These are phyloP conservation scores for Colletotrichum sp. DNA, from an alignment of 2,329 filamentous ascomycete genomes.

Conservation along the genomic window DNA sequence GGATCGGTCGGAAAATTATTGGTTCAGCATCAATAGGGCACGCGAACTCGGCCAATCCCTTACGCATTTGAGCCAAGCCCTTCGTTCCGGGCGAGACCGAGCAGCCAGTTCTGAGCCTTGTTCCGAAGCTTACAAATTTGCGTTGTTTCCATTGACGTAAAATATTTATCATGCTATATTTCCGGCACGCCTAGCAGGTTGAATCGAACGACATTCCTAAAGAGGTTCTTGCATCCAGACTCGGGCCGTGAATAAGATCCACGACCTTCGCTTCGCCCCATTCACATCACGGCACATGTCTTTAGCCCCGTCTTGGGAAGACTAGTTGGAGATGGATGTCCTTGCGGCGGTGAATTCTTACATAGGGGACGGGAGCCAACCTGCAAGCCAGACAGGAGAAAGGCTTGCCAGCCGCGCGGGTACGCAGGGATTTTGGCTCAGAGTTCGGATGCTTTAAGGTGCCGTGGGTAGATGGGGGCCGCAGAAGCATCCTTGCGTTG, in stretches of 20 bases:
- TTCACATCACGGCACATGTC: background rate
- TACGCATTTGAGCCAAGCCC: background rate
- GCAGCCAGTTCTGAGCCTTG: background rate
- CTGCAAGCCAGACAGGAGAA: background rate
- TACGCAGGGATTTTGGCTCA: background rate
- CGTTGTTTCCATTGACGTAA: background rate
- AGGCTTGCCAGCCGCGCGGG: background rate
- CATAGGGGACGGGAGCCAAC: background rate
- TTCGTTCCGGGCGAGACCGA: background rate
- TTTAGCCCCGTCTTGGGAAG: background rate
- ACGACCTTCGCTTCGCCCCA: background rate
- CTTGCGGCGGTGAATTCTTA: background rate
- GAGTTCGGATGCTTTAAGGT: background rate
- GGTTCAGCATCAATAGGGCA: background rate
- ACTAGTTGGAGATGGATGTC: background rate
- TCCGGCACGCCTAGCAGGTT: background rate
- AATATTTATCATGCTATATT: background rate
- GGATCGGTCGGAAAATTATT: background rate
- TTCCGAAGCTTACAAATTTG: background rate
- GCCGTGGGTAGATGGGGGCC: background rate
- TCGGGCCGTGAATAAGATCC: background rate
- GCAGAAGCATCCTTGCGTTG: background rate
- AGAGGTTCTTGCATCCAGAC: background rate
- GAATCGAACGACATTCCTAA: background rate
- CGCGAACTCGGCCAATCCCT: background rate